Conservation (phyloP, 345 rosid genomes). For the Corchorus olitorius region DNA sequence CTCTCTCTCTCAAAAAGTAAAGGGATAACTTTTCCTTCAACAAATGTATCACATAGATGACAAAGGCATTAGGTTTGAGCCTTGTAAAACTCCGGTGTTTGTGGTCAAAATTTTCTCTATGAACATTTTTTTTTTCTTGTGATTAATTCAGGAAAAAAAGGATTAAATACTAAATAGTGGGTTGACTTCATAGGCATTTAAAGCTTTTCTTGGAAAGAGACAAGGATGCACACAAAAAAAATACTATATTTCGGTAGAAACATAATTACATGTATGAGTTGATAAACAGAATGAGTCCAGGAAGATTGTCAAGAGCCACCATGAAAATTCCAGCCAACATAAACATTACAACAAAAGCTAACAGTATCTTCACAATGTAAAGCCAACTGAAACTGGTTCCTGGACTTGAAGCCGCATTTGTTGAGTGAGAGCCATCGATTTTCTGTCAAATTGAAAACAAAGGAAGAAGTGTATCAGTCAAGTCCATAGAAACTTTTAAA, state of each 20-base stretch:
- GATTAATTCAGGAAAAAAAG: too few species aligned
- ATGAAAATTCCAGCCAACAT: slow-evolving; percentile 66
- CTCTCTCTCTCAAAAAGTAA: not conserved
- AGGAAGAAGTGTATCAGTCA: not conserved
- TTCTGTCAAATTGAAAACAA: slow-evolving; percentile 38
- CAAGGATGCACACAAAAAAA: too few species aligned
- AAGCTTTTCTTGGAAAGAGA: too few species aligned
- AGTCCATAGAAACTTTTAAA: not conserved
- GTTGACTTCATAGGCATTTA: too few species aligned
- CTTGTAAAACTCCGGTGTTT: too few species aligned
- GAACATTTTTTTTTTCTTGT: too few species aligned
- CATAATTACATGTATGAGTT: slow-evolving; percentile 41
- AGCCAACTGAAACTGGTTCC: slow-evolving; percentile 26
- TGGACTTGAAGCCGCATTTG: slow-evolving; percentile 16
- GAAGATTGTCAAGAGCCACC: slow-evolving; percentile 82
- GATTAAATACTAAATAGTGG: too few species aligned
- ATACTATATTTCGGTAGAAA: not conserved
- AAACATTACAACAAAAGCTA: slow-evolving; percentile 69
- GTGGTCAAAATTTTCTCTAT: too few species aligned
- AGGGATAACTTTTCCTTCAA: too few species aligned
- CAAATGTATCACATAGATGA: too few species aligned
- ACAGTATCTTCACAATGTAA: slow-evolving; percentile 58
- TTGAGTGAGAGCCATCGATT: slow-evolving; percentile 20
- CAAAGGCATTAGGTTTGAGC: too few species aligned
- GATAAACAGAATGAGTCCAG: slow-evolving; percentile 47